Percentiles rank a stretch among this genome's conserved stretches.
Evolutionary conservation across 2,329 filamentous ascomycete species (phyloP).

Genomic region (Triangularia verruculosa): DNA sequence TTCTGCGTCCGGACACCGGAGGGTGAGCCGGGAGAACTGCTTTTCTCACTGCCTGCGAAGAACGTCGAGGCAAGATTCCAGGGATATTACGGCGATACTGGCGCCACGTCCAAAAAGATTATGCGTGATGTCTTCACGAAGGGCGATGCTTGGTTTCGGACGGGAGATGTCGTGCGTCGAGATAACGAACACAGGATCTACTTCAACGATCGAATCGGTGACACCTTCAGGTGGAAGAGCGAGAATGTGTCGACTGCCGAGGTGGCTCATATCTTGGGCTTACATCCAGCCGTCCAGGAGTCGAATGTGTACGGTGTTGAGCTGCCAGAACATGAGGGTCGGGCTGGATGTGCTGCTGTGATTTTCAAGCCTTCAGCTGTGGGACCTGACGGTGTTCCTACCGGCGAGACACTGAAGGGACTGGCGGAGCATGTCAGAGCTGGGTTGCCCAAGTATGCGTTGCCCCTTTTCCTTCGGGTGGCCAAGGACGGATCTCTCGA

Average conservation of each 20-base stretch:
- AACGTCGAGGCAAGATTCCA: slow-evolving; percentile 67
- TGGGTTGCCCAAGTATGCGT: slow-evolving; percentile 68
- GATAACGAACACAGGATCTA: slow-evolving; percentile 69
- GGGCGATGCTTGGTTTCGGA: slow-evolving; percentile 79
- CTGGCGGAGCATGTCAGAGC: slow-evolving; percentile 57
- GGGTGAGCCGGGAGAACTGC: slow-evolving; percentile 70
- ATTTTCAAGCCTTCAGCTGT: slow-evolving; percentile 46
- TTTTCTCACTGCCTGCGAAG: slow-evolving; percentile 65
- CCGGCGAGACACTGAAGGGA: slow-evolving; percentile 48
- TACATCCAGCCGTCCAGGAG: slow-evolving; percentile 65
- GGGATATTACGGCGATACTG: slow-evolving; percentile 74
- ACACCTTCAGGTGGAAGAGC: slow-evolving; percentile 78
- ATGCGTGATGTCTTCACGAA: slow-evolving; percentile 68
- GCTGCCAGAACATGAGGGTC: slow-evolving; percentile 76
- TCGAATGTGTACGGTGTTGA: slow-evolving; percentile 84
- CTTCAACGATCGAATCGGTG: slow-evolving; percentile 78
- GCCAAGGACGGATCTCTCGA: slow-evolving; percentile 56
- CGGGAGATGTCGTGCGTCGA: slow-evolving; percentile 76
- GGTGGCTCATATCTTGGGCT: slow-evolving; percentile 71
- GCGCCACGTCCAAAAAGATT: slow-evolving; percentile 71
- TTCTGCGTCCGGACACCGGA: slow-evolving; percentile 58
- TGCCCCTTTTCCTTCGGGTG: slow-evolving; percentile 73
- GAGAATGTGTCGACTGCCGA: slow-evolving; percentile 82
- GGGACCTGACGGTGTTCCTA: slow-evolving; percentile 45
- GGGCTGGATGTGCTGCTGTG: slow-evolving; percentile 77